phyloP scores from a whole-genome alignment of 1,284 basidiomycete genomes.

The Cystobasidium pallidum region DNA sequence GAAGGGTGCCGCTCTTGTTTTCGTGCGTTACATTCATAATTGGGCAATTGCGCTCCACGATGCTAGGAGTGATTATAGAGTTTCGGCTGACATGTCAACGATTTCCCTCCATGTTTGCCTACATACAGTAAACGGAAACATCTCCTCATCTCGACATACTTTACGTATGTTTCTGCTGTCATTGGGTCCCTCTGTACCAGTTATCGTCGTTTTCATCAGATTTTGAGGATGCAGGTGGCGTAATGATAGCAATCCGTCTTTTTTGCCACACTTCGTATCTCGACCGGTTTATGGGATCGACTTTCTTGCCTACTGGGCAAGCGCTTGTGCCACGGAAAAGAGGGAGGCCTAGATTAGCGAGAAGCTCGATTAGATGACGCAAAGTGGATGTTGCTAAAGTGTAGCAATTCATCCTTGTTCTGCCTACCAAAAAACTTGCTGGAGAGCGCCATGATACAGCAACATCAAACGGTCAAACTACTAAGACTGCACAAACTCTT shows the following conservation, averaged over 20 bases:
- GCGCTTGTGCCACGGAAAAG: too few relatives aligned
- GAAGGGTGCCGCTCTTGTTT: conserved; percentile 63
- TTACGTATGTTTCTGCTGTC: conserved; percentile 19
- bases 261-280: conserved; percentile 11
- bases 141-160: conserved; percentile 9
- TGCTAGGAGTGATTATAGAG: neutral
- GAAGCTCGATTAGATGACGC: too few relatives aligned
- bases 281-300: too few relatives aligned
- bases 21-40: conserved; percentile 19
- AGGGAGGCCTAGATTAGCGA: too few relatives aligned
- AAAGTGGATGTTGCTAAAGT: too few relatives aligned
- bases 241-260: conserved; percentile 19
- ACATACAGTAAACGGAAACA: conserved; percentile 20
- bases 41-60: too few relatives aligned
- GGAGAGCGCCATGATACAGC: neutral
- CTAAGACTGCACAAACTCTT: neutral
- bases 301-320: too few relatives aligned
- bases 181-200: conserved; percentile 10
- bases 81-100: neutral
- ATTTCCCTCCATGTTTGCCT: neutral
- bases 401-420: too few relatives aligned
- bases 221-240: conserved; percentile 25
- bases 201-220: conserved; percentile 16
- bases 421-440: too few relatives aligned
- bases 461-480: neutral